These are phyloP conservation scores for Bauhinia variegata DNA, from an alignment of 306 rosid genomes.

Conservation along the genomic window DNA sequence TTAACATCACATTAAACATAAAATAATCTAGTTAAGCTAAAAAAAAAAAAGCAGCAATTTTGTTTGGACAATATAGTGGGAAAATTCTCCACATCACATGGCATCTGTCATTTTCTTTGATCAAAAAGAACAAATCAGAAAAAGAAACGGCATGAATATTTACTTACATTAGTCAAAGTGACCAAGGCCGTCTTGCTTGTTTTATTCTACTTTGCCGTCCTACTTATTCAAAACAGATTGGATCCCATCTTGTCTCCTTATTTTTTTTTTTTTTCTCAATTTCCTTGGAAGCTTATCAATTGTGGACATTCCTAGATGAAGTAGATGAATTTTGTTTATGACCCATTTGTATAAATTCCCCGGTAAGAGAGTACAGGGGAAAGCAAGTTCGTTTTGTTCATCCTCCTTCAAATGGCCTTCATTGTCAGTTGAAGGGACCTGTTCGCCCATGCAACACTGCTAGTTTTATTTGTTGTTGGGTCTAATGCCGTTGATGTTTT, in stretches of 20 bases:
- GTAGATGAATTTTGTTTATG: not conserved
- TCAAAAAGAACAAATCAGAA: too few relatives aligned
- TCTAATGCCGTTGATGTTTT: constrained; percentile 48
- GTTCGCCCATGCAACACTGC: constrained; percentile 6
- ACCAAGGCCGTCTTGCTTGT: not conserved
- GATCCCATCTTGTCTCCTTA: too few relatives aligned
- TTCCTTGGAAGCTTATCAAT: constrained; percentile 34
- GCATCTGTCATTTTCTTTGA: too few relatives aligned
- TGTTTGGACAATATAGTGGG: not conserved
- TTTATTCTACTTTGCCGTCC: not conserved
- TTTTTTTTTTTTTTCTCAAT: constrained; percentile 6
- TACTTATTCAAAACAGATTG: too few relatives aligned
- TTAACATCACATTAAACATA: too few relatives aligned
- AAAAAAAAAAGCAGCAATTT: too few relatives aligned
- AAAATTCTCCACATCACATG: not conserved
- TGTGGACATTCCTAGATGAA: not conserved
- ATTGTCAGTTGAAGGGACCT: constrained; percentile 2
- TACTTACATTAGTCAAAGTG: not conserved
- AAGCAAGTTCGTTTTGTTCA: not conserved
- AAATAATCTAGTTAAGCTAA: too few relatives aligned
- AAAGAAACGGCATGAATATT: too few relatives aligned
- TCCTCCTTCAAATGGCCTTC: constrained; percentile 37
- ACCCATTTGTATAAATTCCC: constrained; percentile 9
- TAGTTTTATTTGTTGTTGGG: constrained; percentile 32
- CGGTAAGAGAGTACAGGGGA: not conserved